Base-by-base conservation (phyloP, 208 protist species). In the Leishmania aethiopica region DNA sequence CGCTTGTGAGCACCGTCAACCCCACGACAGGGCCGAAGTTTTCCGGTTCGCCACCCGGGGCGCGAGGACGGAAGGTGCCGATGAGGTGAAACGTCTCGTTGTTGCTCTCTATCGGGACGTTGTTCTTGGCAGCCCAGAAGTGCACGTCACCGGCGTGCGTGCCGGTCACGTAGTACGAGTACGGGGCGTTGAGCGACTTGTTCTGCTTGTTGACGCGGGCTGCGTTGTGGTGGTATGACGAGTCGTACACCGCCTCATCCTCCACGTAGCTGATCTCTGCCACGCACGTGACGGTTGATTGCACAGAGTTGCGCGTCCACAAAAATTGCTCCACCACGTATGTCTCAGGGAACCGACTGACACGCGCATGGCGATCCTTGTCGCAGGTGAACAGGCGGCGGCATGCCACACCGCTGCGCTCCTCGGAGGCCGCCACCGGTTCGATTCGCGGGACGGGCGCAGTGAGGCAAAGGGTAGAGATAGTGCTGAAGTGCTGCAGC, bases 401-500 rank as follows among this genome's bases (percentile, higher is more conserved):
- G 45, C 84, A 85, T 35, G 49, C 75, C 37, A 87, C 72, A 15
- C 47, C 62, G 77, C 82, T 78, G 42, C 78, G 79, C 60, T 83
- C 89, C 79, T 89, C 87, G 17, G 81, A 64, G 40, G 75, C 5
- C 37, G 80, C 66, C 35, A 91, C 77, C 8, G 79, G 55, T 60
- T 90, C 88, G 40, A 86, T 70, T 55, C 86, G 87, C 42, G 86
- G 88, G 37, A 95, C 88, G 2, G 91, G 88, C 22, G 88, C 76
- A 79, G 92, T 90, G 47, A 96, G 82, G 77, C 90, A 92, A 32
- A 97, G 77, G 51, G 77, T 85, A 28, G 90, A 92, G 70, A 96
- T 84, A 66, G 92, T 91, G 86, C 94, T 97, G 75, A 97, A 95
- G 88, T 97, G 94, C 86, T 97, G 94, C 59, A 97, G 79, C 66